phyloP scores from a whole-genome alignment of 805 yeast genomes.

The Metschnikowia koreensis region DNA sequence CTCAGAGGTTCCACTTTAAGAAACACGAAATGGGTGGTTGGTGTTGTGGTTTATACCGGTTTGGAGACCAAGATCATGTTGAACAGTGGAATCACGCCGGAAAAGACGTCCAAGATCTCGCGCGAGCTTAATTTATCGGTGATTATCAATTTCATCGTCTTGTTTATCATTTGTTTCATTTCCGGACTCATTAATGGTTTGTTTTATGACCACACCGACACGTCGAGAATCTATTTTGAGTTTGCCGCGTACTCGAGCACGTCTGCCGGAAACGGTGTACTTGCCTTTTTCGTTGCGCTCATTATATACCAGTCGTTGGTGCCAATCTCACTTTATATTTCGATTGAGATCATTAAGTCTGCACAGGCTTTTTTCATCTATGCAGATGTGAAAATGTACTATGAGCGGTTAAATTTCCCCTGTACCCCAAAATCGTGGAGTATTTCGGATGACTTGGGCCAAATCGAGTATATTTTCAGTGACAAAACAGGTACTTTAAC shows the following conservation, averaged over 20 bases:
- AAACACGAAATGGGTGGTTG: constrained; percentile 75
- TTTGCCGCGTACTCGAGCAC: constrained; percentile 57
- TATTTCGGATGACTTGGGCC: constrained; percentile 83
- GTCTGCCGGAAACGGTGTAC: constrained; percentile 65
- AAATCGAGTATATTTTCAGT: constrained; percentile 79
- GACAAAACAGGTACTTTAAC: constrained; percentile 85
- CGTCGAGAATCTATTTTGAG: constrained; percentile 58
- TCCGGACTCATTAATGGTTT: constrained; percentile 72
- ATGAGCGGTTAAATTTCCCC: constrained; percentile 67
- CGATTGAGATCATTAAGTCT: constrained; percentile 79
- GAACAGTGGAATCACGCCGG: constrained; percentile 76
- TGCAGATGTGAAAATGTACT: constrained; percentile 71
- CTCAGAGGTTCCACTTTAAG: constrained; percentile 72
- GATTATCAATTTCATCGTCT: constrained; percentile 55
- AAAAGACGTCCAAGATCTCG: constrained; percentile 64
- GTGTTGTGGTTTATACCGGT: constrained; percentile 76
- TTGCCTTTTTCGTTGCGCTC: constrained; percentile 71
- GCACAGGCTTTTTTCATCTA: constrained; percentile 79
- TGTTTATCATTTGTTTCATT: constrained; percentile 64
- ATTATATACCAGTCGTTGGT: constrained; percentile 77
- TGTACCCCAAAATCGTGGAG: constrained; percentile 85
- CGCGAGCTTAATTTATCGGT: constrained; percentile 68
- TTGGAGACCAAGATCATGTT: constrained; percentile 72
- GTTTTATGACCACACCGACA: constrained; percentile 43
- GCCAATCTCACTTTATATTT: constrained; percentile 78